Base-by-base conservation (phyloP, 2,329 filamentous ascomycete genomes). In the Endoconidiophora laricicola region DNA sequence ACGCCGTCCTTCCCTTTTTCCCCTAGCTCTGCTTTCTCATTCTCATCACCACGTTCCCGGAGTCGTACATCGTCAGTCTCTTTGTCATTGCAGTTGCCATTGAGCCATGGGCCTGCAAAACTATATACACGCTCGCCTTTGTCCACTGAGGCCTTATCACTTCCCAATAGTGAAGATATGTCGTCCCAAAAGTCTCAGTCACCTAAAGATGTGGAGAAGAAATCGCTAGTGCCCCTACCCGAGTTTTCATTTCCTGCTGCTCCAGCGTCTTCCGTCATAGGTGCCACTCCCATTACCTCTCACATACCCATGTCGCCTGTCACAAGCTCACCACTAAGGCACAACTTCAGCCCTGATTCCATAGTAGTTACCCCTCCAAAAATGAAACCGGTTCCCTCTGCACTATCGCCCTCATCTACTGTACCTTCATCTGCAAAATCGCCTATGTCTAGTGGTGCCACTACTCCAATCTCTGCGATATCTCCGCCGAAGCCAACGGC, bases 51-150 rank as follows among this genome's bases (percentile, higher is more conserved):
- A 22, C 33, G 24, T 22, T 9, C 16, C 5, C 22, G 18, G 7
- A 38, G 6, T 14, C 49, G 41, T 18, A 12, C 41, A 14, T 14
- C 33, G 18, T 50, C 49, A 3, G 10, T 18, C 9, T 50, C 49
- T 37, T 24, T 53, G 9, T 46, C 51, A 5, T n/a, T 45, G 9
- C 44, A 45, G 12, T 40, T 50, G 7, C 46, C 42, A 6, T 29
- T 44, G 7, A 49, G 23, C 6, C 37, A 44, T 6, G 33, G 36
- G 9, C 14, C 40, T 7, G 12, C 44, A 14, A 49, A 49, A 33
- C 44, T 26, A 20, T 53, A 53, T 23, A 53, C 47, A 16, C 51
- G 47, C 6, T 53, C 51, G 12, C 51, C 51, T 10, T 33, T 53
- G 9, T 53, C 51, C 6, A 49, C 47, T 12, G 48, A 43, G 10